These are phyloP conservation scores for Prunus mume DNA, from an alignment of 306 rosid species.

Conservation along the genomic window DNA sequence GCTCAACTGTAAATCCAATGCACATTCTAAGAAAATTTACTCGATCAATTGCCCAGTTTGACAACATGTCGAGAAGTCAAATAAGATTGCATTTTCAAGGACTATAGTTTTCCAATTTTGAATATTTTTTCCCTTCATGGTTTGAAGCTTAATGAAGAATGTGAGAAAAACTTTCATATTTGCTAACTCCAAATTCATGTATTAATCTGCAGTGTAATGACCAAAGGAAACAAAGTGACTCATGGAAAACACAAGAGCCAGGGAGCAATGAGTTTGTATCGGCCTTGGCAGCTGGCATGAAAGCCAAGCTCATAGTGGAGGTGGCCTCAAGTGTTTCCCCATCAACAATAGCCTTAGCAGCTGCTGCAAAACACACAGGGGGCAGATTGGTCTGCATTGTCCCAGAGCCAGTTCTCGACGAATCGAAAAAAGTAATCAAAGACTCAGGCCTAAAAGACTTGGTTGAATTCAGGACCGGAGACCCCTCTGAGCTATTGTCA, in stretches of 20 bases:
- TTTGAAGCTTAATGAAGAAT: not conserved
- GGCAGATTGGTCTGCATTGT: slow-evolving; percentile 60
- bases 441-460: slow-evolving; percentile 48
- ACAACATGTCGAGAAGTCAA: not conserved
- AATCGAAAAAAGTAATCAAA: slow-evolving; percentile 40
- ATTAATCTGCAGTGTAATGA: slow-evolving; percentile 35
- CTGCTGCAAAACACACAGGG: slow-evolving; percentile 58
- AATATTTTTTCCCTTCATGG: not conserved
- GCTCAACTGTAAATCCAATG: not conserved
- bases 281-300: slow-evolving; percentile 73
- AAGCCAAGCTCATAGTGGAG: slow-evolving; percentile 65
- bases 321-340: slow-evolving; percentile 51
- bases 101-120: not conserved
- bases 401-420: slow-evolving; percentile 46
- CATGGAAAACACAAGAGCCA: slow-evolving; percentile 46
- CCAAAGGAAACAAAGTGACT: slow-evolving; percentile 27
- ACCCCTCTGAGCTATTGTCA: slow-evolving; percentile 42
- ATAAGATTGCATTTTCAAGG: not conserved
- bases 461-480: slow-evolving; percentile 61
- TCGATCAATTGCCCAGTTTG: not conserved
- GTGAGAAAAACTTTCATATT: not conserved
- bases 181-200: not conserved
- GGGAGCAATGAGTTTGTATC: slow-evolving; percentile 69
- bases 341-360: slow-evolving; percentile 63
- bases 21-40: not conserved